Evolutionary conservation across 140 eudicot species (phyloP), one percentile per base, ranked within the genome.

Genomic region (Cichorium intybus): DNA sequence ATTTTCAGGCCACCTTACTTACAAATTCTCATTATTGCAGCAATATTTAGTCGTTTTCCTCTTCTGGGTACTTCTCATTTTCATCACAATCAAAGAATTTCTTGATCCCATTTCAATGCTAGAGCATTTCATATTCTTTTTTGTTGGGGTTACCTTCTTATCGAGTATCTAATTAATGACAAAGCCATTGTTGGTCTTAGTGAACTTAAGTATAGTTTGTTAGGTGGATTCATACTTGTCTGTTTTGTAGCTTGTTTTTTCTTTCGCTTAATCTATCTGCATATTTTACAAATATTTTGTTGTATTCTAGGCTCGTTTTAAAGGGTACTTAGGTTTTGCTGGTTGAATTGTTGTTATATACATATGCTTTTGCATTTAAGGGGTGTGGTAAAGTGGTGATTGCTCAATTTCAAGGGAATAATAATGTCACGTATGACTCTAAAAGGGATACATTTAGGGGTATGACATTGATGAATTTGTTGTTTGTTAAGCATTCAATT

Each of bases 261-360:
- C 82, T 89, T 48, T 76, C 95, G 14, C 10, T 83, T 51, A 78
- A 68, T 62, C 87, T 84, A 4, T 56, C 76, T 7, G 81, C 85
- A 0, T 85, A 75, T 68, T 83, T 86, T 47, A 95, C 89, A 0
- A 95, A 89, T 45, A 83, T 85, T 71, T 43, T 74, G 56, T 68
- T 85, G 69, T 86, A 81, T 0, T 39, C 52, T 37, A 95, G 85
- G 70, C 51, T 89, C 57, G 73, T 89, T 7, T 83, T 89, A 75
- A 89, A 89, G 74, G 95, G 87, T 41, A 81, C 87, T 59, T 83
- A 95, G 97, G 87, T 81, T 29, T 62, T 86, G 77, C 97, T 86
- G 65, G 82, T 76, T 64, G 97, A 95, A 7, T 60, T 89, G 37
- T 80, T 86, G 10, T 47, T 86, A 59, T 89, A 81, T 63, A 81